These are phyloP conservation scores for Cordyceps militaris DNA, from an alignment of 2,329 filamentous ascomycete species.

Conservation along the genomic window DNA sequence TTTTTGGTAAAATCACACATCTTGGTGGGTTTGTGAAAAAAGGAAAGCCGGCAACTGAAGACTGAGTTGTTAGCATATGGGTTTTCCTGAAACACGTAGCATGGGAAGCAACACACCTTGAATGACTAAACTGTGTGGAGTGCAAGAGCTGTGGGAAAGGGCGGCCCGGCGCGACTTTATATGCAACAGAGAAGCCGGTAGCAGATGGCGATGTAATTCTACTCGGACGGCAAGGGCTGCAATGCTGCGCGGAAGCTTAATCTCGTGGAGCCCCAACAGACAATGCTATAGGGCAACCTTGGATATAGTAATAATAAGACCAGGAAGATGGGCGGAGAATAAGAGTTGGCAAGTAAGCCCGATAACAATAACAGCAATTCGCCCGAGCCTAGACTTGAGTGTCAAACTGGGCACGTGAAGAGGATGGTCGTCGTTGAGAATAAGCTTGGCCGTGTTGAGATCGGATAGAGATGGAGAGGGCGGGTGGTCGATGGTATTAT, in stretches of 20 bases:
- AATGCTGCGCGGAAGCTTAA: not conserved
- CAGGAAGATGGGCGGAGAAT: not conserved
- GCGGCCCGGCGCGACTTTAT: not conserved
- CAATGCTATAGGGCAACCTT: not conserved
- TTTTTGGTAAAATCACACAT: constrained; percentile 66
- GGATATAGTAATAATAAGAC: not conserved
- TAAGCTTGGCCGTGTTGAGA: not conserved
- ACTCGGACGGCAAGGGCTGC: not conserved
- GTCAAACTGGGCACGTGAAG: not conserved
- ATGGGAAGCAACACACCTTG: not conserved
- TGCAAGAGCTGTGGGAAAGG: not conserved
- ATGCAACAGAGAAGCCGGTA: not conserved
- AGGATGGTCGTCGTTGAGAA: not conserved
- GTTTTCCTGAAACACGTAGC: not conserved
- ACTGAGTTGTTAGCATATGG: not conserved
- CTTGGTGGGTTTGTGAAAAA: constrained; percentile 16
- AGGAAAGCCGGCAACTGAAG: not conserved
- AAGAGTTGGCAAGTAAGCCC: not conserved
- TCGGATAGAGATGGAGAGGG: constrained; percentile 6
- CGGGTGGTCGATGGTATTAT: constrained; percentile 9
- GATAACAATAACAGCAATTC: not conserved
- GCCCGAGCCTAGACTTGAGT: not conserved
- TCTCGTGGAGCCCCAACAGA: not conserved
- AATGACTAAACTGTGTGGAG: not conserved
- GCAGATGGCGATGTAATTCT: not conserved